phyloP scores from a whole-genome alignment of 2,329 filamentous ascomycete species.

The Microsporum audouinii region DNA sequence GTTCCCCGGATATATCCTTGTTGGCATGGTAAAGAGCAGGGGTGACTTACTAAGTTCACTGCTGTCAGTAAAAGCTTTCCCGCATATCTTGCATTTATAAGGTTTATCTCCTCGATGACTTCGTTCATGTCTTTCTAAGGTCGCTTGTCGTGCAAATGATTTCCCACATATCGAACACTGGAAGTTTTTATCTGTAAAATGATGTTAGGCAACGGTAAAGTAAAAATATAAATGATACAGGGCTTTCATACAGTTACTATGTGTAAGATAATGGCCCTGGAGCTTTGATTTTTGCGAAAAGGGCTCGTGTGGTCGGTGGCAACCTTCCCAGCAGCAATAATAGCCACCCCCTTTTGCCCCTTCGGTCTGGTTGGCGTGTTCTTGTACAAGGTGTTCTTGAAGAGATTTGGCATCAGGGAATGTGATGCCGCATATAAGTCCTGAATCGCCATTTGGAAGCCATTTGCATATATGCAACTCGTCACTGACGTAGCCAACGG shows the following conservation, averaged over 20 bases:
- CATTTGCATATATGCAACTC: slow-evolving; percentile 33
- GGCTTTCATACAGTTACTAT: slow-evolving; percentile 31
- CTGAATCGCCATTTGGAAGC: slow-evolving; percentile 14
- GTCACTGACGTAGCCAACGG: slow-evolving; percentile 21
- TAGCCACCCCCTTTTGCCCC: slow-evolving; percentile 32
- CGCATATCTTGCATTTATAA: slow-evolving; percentile 31
- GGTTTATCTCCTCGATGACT: slow-evolving; percentile 36
- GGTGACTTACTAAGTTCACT: slow-evolving; percentile 31
- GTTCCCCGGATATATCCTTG: not conserved
- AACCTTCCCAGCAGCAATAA: slow-evolving; percentile 36
- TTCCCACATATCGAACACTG: slow-evolving; percentile 33
- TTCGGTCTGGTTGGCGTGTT: slow-evolving; percentile 29
- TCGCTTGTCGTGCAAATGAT: slow-evolving; percentile 33
- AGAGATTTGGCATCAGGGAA: slow-evolving; percentile 28
- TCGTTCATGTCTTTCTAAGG: slow-evolving; percentile 34
- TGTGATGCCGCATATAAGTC: slow-evolving; percentile 25
- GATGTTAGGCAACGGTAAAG: not conserved
- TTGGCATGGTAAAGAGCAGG: slow-evolving; percentile 9
- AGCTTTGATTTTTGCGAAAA: slow-evolving; percentile 38
- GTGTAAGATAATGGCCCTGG: slow-evolving; percentile 35
- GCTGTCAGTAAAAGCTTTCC: slow-evolving; percentile 35
- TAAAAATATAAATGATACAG: not conserved
- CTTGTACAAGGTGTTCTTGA: slow-evolving; percentile 30
- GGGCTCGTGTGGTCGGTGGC: slow-evolving; percentile 32
- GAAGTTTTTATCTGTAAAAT: slow-evolving; percentile 31